Percentiles rank a stretch among this genome's conserved stretches.
phyloP scores from a whole-genome alignment of 2,329 filamentous ascomycete genomes.

The Sporothrix brunneoviolacea region DNA sequence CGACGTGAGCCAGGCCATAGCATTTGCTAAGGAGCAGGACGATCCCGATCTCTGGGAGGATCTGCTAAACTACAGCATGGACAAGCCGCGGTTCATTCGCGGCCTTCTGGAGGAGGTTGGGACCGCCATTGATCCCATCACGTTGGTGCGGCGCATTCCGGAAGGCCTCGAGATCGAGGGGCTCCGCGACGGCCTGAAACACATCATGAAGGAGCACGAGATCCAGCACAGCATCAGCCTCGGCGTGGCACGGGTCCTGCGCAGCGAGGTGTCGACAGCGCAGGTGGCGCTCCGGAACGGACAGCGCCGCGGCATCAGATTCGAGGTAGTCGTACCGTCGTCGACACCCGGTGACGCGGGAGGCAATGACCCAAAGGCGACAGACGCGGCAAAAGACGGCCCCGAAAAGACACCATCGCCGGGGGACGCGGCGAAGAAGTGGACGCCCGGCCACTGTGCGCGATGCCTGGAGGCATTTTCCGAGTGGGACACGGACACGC shows the following conservation, averaged over 20 bases:
- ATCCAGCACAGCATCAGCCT: constrained; percentile 89
- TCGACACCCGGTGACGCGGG: too few relatives aligned
- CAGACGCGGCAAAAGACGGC: background rate
- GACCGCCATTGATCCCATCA: constrained; percentile 87
- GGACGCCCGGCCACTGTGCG: constrained; percentile 52
- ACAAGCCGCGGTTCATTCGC: constrained; percentile 90
- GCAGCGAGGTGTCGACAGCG: constrained; percentile 77
- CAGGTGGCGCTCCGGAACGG: constrained; percentile 76
- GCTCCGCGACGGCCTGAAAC: constrained; percentile 75
- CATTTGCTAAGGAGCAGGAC: constrained; percentile 88
- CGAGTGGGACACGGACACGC: constrained; percentile 60
- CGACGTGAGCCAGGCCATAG: constrained; percentile 86
- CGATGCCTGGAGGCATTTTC: constrained; percentile 50
- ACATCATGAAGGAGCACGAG: constrained; percentile 93
- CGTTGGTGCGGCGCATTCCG: constrained; percentile 81
- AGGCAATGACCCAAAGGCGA: too few relatives aligned
- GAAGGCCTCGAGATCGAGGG: constrained; percentile 91
- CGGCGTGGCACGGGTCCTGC: constrained; percentile 78
- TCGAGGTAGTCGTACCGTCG: constrained; percentile 55
- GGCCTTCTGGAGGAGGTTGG: constrained; percentile 89
- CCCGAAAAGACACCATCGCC: constrained; percentile 13
- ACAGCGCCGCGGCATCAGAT: constrained; percentile 80
- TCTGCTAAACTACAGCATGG: constrained; percentile 91
- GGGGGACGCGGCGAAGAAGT: constrained; percentile 17
- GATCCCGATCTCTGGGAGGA: constrained; percentile 94